phyloP scores from a whole-genome alignment of 2,329 filamentous ascomycete species.

The Chaetomium strumarium region DNA sequence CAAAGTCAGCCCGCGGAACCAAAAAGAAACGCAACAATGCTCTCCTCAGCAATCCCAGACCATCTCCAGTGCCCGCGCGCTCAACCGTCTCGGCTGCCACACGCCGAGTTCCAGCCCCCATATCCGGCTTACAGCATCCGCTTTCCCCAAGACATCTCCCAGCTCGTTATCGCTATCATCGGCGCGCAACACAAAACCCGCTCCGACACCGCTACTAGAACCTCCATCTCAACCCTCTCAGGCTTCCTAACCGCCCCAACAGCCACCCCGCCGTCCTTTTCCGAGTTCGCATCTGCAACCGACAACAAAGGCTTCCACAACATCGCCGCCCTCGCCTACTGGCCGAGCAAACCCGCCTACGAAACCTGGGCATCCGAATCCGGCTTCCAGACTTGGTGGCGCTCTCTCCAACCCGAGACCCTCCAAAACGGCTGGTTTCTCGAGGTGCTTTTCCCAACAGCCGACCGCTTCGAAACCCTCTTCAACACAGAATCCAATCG shows the following conservation, averaged over 20 bases:
- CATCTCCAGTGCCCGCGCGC: conserved; percentile 15
- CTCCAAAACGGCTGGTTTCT: conserved; percentile 35
- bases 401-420: conserved; percentile 24
- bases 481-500: conserved; percentile 33
- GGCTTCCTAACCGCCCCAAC: conserved; percentile 13
- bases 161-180: conserved; percentile 18
- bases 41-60: conserved; percentile 10
- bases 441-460: conserved; percentile 36
- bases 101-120: conserved; percentile 10
- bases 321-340: conserved; percentile 35
- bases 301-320: conserved; percentile 31
- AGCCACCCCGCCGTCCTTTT: conserved; percentile 20
- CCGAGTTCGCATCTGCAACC: conserved; percentile 31
- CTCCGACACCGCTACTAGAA: conserved; percentile 11
- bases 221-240: conserved; percentile 32
- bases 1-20: no score
- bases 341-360: conserved; percentile 28
- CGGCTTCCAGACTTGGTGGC: conserved; percentile 37
- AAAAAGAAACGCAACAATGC: conserved; percentile 8
- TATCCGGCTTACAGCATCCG: conserved; percentile 12
- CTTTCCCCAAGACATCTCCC: conserved; percentile 11
- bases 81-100: conserved; percentile 4
- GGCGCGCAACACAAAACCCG: conserved; percentile 12
- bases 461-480: conserved; percentile 40
- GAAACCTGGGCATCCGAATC: conserved; percentile 30